These are phyloP conservation scores for Pleurotus sapidus DNA, from an alignment of 768 basidiomycete species.

Conservation along the genomic window DNA sequence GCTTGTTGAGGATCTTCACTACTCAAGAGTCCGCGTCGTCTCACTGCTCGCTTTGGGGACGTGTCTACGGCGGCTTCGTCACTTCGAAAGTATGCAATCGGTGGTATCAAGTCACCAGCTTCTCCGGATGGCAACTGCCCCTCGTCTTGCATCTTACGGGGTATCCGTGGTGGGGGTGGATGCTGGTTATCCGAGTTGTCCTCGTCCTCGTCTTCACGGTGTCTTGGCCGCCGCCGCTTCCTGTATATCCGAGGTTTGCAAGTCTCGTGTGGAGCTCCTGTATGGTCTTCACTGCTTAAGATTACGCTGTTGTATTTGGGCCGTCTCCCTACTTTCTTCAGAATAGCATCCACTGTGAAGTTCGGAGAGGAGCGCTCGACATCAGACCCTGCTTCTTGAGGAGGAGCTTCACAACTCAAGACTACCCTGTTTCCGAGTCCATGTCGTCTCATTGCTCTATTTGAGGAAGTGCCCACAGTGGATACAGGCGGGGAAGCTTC, in stretches of 20 bases:
- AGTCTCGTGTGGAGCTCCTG: no score
- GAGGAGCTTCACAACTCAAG: not conserved
- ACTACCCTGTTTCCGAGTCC: not conserved
- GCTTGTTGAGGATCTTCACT: not conserved
- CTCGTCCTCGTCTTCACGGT: no score
- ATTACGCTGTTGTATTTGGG: not conserved
- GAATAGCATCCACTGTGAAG: not conserved
- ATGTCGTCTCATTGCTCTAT: not conserved
- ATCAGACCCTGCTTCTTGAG: not conserved
- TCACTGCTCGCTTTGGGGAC: no score
- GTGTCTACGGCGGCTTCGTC: no score
- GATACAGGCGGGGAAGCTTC: not conserved
- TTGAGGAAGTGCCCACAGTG: no score
- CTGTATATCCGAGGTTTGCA: no score
- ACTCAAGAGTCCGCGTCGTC: not conserved
- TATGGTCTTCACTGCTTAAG: no score
- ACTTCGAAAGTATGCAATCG: not conserved
- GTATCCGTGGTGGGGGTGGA: no score
- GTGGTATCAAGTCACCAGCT: not conserved
- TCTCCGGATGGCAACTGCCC: not conserved
- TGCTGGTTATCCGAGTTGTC: no score
- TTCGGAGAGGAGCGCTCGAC: not conserved
- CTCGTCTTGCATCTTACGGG: no score
- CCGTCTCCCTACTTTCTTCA: not conserved
- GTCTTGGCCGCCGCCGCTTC: no score